Conservation (phyloP, 2,329 filamentous ascomycete species). For the Aspergillus candidus region DNA sequence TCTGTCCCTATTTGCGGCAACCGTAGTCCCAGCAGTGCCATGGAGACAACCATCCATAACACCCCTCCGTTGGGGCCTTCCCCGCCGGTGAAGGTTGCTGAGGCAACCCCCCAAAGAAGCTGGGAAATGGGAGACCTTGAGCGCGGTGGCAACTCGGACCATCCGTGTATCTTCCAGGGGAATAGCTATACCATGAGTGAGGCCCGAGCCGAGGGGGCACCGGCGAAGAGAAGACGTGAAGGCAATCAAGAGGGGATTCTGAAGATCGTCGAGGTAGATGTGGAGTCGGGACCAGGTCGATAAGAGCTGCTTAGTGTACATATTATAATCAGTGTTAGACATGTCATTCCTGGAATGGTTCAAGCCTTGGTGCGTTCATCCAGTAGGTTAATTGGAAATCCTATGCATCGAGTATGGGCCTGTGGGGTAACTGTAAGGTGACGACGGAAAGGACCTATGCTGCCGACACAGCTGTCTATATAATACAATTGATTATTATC, state of each 20-base stretch:
- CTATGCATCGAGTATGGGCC: too few species aligned
- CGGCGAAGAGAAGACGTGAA: background rate
- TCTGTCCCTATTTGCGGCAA: slow-evolving; percentile 4
- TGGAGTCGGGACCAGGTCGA: slow-evolving; percentile 13
- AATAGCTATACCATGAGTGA: slow-evolving; percentile 9
- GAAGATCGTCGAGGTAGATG: slow-evolving; percentile 19
- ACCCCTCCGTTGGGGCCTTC: background rate
- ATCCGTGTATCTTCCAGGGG: slow-evolving; percentile 5
- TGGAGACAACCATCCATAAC: background rate
- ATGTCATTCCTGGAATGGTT: too few species aligned
- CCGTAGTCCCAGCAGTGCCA: background rate
- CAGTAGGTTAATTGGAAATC: too few species aligned
- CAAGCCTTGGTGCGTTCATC: too few species aligned
- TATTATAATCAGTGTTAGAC: too few species aligned
- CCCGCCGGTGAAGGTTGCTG: too few species aligned
- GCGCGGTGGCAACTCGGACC: background rate
- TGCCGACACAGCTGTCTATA: too few species aligned
- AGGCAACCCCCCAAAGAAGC: background rate
- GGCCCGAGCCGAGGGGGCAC: slow-evolving; percentile 6
- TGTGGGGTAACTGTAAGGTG: too few species aligned
- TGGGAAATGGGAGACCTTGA: slow-evolving; percentile 6
- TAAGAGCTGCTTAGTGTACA: too few species aligned
- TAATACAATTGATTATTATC: too few species aligned
- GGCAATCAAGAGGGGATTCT: slow-evolving; percentile 10
- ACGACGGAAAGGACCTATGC: too few species aligned